Evolutionary conservation across 441 rosid species (phyloP).

Genomic region (Codiaeum variegatum): DNA sequence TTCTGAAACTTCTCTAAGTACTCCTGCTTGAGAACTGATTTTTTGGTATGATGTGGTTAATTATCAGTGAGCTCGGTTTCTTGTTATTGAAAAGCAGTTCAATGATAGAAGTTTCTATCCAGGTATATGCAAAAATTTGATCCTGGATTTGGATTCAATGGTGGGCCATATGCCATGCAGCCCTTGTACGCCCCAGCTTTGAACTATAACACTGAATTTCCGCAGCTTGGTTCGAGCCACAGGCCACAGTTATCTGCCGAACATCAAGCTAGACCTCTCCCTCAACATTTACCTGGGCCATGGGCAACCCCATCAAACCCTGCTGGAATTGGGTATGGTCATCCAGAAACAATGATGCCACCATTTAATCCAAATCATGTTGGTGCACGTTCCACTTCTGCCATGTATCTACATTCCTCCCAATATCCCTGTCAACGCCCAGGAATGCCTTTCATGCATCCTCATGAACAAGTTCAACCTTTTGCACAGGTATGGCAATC

Average conservation of each 20-base stretch:
- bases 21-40: neutral
- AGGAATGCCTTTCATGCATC: conserved; percentile 59
- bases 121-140: conserved; percentile 83
- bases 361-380: conserved; percentile 58
- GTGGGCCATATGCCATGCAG: conserved; percentile 58
- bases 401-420: conserved; percentile 56
- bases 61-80: neutral
- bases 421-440: conserved; percentile 75
- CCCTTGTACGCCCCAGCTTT: conserved; percentile 71
- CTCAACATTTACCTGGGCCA: conserved; percentile 54
- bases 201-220: conserved; percentile 80
- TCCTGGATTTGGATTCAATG: conserved; percentile 71
- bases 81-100: neutral
- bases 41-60: neutral
- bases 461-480: conserved; percentile 58
- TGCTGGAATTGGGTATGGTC: conserved; percentile 67
- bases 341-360: conserved; percentile 66
- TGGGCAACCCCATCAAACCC: conserved; percentile 53
- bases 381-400: conserved; percentile 47
- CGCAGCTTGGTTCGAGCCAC: conserved; percentile 65
- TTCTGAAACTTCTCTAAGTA: neutral
- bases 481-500: conserved; percentile 58
- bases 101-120: conserved; percentile 8
- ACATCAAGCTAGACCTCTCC: conserved; percentile 48
- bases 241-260: conserved; percentile 60